Evolutionary conservation across 495 filamentous ascomycete species (phyloP), one percentile per base, ranked within the genome.

Genomic region (Aspergillus olivimuriae): DNA sequence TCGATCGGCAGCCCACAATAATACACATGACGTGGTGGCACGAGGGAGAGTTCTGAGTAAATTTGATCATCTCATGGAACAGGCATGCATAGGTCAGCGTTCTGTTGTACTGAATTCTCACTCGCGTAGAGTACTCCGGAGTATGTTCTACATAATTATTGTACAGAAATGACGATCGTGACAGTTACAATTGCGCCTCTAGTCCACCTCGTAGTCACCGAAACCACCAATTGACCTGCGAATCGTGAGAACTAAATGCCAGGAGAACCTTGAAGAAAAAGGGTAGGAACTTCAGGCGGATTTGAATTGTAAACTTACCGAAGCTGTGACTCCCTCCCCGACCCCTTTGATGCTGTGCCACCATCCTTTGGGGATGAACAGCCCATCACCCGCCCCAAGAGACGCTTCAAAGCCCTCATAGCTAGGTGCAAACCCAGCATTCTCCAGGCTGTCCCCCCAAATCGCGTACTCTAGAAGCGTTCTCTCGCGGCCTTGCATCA

Each of bases 321-420:
- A 87, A 38, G 65, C 83, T 35, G 72, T 84, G 23, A 84, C 74
- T 11, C 78, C 75, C 16, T 70, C 51, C 11, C 82, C 85, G 39
- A 79, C 53, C 16, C 90, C 87, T 54, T 78, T 83, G 39, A 98
- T 80, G 57, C 86, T 89, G 74, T 98, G 92, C 92, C 92, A 98
- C 89, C 89, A 98, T 10, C 87, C 88, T 46, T 77, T 80, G 0
- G 91, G 92, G 43, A 98, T 90, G 58, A 91, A 96, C 33, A 97
- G 45, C 0, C 72, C 80, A 70, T 96, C 89, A 0, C 85, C 82
- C 11, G 73, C 64, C 2, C 62, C 58, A 23, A 95, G 52, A n/a
- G 52, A 43, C 9, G 74, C 82, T 50, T 92, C 81, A 48, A 65
- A 72, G 4, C 72, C 74, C 22, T 53, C 47, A 53, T 58, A 50